Conservation (phyloP, 495 filamentous ascomycete genomes). For the Aspergillus funiculosus region DNA sequence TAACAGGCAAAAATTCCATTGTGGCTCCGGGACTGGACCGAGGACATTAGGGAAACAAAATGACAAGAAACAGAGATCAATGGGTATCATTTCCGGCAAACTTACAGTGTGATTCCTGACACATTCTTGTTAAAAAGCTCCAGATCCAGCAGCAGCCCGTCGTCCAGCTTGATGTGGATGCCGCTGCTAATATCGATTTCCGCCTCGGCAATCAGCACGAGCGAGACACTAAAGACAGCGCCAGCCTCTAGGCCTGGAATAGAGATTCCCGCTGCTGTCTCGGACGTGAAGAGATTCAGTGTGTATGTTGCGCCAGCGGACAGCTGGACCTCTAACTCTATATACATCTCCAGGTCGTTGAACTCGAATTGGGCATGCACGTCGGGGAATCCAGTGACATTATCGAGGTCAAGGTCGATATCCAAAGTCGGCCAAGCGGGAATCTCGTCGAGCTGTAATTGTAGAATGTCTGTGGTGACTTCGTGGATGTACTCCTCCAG, state of each 20-base stretch:
- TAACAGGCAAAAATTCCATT: not conserved
- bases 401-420: conserved; percentile 2
- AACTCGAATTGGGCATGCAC: not conserved
- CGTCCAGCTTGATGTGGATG: conserved; percentile 2
- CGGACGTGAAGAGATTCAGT: conserved; percentile 1
- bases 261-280: not conserved
- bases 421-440: conserved; percentile 4
- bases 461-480: no score
- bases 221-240: not conserved
- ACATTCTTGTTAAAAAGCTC: conserved; percentile 2
- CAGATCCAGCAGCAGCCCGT: not conserved
- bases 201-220: conserved; percentile 2
- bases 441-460: not conserved
- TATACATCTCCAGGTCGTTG: conserved; percentile 1
- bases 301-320: conserved; percentile 3
- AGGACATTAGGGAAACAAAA: not conserved
- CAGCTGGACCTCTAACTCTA: conserved; percentile 1
- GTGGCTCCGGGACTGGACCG: not conserved
- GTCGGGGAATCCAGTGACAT: not conserved
- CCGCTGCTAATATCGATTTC: conserved; percentile 2
- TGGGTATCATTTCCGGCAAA: not conserved
- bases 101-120: conserved; percentile 2
- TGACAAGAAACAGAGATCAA: not conserved
- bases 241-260: not conserved
- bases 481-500: not conserved